Conservation (phyloP, 306 rosid species). For the Gastrolobium bilobum region DNA sequence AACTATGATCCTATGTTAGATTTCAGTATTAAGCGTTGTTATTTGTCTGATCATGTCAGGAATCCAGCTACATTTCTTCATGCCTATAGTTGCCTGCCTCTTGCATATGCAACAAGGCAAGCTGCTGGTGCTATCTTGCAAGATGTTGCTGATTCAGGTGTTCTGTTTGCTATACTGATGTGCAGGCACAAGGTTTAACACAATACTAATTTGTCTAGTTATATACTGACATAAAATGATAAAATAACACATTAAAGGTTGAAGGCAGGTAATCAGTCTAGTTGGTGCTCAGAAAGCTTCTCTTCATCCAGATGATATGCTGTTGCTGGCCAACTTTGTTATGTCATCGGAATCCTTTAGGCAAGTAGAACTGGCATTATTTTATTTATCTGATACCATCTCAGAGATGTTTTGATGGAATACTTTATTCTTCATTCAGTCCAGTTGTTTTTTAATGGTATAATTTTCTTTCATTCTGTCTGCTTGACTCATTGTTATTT, state of each 20-base stretch:
- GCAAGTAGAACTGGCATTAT: conserved; percentile 60
- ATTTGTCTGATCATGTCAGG: conserved; percentile 64
- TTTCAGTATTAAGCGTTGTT: conserved; percentile 36
- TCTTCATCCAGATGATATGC: conserved; percentile 96
- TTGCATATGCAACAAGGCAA: conserved; percentile 90
- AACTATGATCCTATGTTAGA: conserved; percentile 5
- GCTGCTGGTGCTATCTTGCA: conserved; percentile 96
- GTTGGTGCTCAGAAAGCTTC: conserved; percentile 97
- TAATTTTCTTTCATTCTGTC: conserved; percentile 34
- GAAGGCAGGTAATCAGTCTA: conserved; percentile 88
- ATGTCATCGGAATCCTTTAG: conserved; percentile 94
- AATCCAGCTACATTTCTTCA: conserved; percentile 97
- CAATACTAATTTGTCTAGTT: conserved; percentile 36
- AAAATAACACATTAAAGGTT: conserved; percentile 53
- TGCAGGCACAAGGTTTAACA: conserved; percentile 84
- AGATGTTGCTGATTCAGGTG: conserved; percentile 93
- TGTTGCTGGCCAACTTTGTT: conserved; percentile 84
- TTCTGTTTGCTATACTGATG: conserved; percentile 92
- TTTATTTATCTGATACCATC: conserved; percentile 40
- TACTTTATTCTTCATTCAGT: background rate
- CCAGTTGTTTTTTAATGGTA: conserved; percentile 15
- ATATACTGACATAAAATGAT: conserved; percentile 35
- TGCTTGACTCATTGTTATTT: background rate
- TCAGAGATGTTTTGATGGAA: conserved; percentile 24
- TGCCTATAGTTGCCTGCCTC: conserved; percentile 96